Conservation (phyloP, 257 asterid genomes). For the Euphrasia confusa region DNA sequence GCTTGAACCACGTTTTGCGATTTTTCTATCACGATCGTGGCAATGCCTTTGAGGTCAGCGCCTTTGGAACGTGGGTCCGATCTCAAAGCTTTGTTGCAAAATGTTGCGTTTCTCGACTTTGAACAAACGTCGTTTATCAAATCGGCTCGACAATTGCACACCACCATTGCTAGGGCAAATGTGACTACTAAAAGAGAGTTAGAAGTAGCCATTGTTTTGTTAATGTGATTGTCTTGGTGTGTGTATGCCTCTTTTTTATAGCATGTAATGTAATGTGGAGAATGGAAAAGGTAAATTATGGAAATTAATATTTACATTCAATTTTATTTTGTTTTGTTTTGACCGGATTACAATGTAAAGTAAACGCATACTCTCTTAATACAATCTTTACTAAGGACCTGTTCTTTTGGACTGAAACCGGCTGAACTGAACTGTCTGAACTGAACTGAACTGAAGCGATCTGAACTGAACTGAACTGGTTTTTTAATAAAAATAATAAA, state of each 20-base stretch:
- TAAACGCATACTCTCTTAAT: no score
- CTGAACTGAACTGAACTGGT: no score
- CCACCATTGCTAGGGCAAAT: background rate
- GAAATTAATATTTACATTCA: no score
- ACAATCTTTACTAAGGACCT: no score
- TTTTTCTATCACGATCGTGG: background rate
- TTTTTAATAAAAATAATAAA: no score
- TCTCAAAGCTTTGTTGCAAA: background rate
- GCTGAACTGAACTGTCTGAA: no score
- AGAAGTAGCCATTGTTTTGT: background rate
- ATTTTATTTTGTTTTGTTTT: no score
- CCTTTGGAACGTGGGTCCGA: slow-evolving; percentile 17
- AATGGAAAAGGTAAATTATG: no score
- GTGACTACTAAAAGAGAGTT: background rate
- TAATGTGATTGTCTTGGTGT: background rate
- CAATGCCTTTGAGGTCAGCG: slow-evolving; percentile 20
- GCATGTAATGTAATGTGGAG: no score
- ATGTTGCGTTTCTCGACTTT: background rate
- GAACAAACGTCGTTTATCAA: background rate
- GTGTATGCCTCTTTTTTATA: background rate
- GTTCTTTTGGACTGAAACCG: no score
- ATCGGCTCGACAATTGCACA: background rate
- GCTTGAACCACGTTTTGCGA: slow-evolving; percentile 5
- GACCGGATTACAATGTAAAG: no score
- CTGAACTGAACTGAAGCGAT: no score